These are phyloP conservation scores for Rhododendron ovatum DNA, from an alignment of 148 eudicot genomes.

Conservation along the genomic window DNA sequence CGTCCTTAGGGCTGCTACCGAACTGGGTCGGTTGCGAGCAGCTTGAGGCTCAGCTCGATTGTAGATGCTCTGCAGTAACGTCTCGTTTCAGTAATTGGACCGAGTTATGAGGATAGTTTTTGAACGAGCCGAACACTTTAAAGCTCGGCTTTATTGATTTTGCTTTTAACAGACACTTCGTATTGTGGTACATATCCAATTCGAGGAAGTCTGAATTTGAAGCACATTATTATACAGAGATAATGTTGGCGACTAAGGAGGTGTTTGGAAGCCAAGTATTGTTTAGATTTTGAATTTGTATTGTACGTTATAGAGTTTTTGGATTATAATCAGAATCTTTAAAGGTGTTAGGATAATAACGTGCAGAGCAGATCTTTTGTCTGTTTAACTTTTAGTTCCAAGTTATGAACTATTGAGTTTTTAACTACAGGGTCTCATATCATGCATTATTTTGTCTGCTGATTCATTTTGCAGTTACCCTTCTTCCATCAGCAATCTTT, in stretches of 20 bases:
- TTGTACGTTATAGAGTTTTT: no score
- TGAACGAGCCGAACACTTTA: background rate
- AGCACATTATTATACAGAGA: background rate
- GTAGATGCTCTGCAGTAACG: no score
- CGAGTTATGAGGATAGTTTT: no score
- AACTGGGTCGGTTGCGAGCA: background rate
- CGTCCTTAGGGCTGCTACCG: background rate
- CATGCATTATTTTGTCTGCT: background rate
- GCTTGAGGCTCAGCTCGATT: background rate
- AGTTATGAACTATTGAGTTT: background rate
- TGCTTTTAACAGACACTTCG: background rate
- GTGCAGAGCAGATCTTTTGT: no score
- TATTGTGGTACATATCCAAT: background rate
- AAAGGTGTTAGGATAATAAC: no score
- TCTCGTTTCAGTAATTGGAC: no score
- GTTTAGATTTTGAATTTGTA: no score
- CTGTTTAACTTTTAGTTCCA: background rate
- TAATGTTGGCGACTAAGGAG: background rate
- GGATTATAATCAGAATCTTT: no score
- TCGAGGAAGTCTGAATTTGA: background rate
- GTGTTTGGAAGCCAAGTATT: no score
- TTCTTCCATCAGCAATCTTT: constrained; percentile 8
- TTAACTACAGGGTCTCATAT: background rate
- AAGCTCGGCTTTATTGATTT: background rate
- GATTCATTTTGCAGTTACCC: constrained; percentile 26